Evolutionary conservation across 805 yeast species (phyloP), one percentile per base, ranked within the genome.

Genomic region (Schizosaccharomyces cryophilus): DNA sequence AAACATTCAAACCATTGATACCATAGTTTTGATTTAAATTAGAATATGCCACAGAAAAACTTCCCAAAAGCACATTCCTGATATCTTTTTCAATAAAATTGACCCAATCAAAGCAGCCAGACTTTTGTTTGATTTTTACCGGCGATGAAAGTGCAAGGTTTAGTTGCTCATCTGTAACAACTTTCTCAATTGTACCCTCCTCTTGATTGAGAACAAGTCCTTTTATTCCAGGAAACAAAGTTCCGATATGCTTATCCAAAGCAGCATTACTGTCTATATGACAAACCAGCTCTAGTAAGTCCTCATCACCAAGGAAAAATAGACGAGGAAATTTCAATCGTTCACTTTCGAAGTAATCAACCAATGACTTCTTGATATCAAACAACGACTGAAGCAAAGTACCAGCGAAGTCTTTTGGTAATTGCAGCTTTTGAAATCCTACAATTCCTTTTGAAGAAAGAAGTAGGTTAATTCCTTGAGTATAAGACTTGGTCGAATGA

Each of bases 241-340:
- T 45, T 9, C 21, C 26, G 9, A 45, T 45, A 19, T 45, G 24
- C 26, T 45, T 45, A 13, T 45, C 26, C 13, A 45, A 5, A 19
- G 11, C 17, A 45, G 26, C 21, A 11, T n/a, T 5, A 24, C 17
- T 5, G 26, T 24, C 9, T 4, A 24, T n/a, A 45, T 45, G 21
- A 45, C 51, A 19, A 13, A 45, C 26, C 48, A 90, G 78, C 63
- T 87, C 95, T 42, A 90, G 72, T 38, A 90, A 71, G 68, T 90
- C 96, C 63, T 88, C 95, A 68, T 90, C 90, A 5, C 96, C 96
- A 31, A 90, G 72, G 67, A 90, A 89, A 66, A 83, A 88, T 62
- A 88, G 83, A 58, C 96, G 75, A 0, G 95, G 89, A 66, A 84
- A 90, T 0, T 75, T 63, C 54, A 78, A 83, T 64, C 97, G 73